Evolutionary conservation across 2,329 filamentous ascomycete genomes (phyloP), one percentile per base, ranked within the genome.

Genomic region (Diaporthe velutina): DNA sequence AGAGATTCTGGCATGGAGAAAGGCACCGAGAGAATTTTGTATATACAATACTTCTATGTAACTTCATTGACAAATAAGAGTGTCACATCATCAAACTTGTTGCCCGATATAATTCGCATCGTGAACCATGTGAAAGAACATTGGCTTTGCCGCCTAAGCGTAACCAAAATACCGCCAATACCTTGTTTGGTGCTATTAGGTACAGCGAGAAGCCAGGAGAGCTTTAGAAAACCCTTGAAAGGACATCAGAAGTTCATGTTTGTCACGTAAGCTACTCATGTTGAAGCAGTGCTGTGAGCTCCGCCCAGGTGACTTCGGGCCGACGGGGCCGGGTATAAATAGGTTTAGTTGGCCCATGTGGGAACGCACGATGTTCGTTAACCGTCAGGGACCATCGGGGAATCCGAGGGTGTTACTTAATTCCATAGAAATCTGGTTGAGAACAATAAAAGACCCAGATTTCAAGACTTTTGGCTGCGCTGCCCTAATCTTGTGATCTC

Each of bases 1-100:
- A 38, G 48, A 77, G 61, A 67, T 25, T 67, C 45, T 52, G 64
- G 64, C 64, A 52, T 52, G 64, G n/a, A 67, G 45, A 28, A 48
- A 33, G 38, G 60, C 60, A 35, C 45, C 3, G 64, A 67, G 64
- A 67, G n/a, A 28, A 52, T 38, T 67, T 67, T 67, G 64, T 67
- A 67, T 19, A 67, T 67, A 67, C 45, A 67, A 67, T 67, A 67
- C 64, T 67, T 67, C 30, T 25, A 40, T 67, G 64, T 67, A 67
- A 52, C 64, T 67, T 67, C 64, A 67, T 52, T 67, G 64, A 38
- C 45, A 67, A 67, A 25, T 28, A 52, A 38, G 30, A 67, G 64
- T 67, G 64, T 67, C 64, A 50, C 30, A 28, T 19, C 33, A 52
- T 12, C 19, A 38, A 35, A 7, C 4, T 3, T 38, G 30, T 10